Percentiles rank a stretch among this genome's conserved stretches.
Conservation (phyloP, 2,329 filamentous ascomycete species). For the Cytospora mali region DNA sequence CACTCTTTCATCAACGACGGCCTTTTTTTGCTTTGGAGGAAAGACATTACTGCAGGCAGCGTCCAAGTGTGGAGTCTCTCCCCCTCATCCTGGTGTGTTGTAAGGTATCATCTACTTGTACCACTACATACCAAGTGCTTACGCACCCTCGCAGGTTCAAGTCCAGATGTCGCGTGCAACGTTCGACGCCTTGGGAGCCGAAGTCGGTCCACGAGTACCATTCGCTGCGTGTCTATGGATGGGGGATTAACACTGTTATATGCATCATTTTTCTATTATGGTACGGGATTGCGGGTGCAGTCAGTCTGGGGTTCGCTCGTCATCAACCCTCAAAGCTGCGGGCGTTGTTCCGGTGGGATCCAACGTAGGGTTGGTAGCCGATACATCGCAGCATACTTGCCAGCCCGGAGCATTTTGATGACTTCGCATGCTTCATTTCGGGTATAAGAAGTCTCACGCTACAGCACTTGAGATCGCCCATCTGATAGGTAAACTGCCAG, state of each 20-base stretch:
- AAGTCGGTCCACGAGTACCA: too few species aligned
- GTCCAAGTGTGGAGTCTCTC: not conserved
- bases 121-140: too few species aligned
- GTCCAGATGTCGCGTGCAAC: not conserved
- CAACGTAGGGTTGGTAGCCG: not conserved
- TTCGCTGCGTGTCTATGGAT: not conserved
- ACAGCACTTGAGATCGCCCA: not conserved
- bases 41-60: not conserved
- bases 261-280: too few species aligned
- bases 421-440: not conserved
- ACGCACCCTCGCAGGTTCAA: too few species aligned
- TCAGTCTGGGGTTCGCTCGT: conserved; percentile 13
- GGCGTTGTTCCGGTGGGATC: conserved; percentile 12
- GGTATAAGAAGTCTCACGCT: not conserved
- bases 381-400: not conserved
- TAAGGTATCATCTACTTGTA: not conserved
- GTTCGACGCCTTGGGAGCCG: not conserved
- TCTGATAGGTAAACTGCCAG: not conserved
- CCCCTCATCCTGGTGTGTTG: not conserved
- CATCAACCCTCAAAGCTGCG: conserved; percentile 9
- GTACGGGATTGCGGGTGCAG: not conserved
- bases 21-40: not conserved
- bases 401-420: not conserved
- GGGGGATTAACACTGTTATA: not conserved
- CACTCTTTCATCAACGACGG: conserved; percentile 15